A percentile compares a stretch with the other conserved stretches of the same genome.
Evolutionary conservation across 164 flowering plant species (phyloP).

Genomic region (Dillenia turbinata): DNA sequence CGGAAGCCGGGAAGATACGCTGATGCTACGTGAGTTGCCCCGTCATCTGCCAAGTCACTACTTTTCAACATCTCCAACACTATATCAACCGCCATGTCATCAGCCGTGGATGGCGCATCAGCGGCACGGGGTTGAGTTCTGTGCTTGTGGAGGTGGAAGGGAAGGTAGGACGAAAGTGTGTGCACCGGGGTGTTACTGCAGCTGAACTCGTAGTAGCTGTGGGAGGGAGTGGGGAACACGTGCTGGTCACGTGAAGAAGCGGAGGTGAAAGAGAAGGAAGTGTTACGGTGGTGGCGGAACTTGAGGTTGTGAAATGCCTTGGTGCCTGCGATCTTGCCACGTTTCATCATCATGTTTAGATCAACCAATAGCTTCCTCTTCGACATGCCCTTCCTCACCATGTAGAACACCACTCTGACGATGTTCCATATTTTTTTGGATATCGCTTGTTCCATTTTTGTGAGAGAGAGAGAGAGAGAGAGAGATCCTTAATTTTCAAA

Average conservation of each 20-base stretch:
- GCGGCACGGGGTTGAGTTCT: constrained; percentile 16
- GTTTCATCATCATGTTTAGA: constrained; percentile 36
- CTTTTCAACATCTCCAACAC: constrained; percentile 48
- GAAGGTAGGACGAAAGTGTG: background rate
- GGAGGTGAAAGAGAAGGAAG: constrained; percentile 13
- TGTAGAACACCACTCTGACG: constrained; percentile 28
- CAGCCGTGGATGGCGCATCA: background rate
- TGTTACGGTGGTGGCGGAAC: constrained; percentile 43
- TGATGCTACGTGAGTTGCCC: constrained; percentile 8
- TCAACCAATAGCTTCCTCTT: constrained; percentile 36
- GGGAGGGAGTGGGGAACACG: constrained; percentile 33
- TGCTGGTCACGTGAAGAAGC: constrained; percentile 34
- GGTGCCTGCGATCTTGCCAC: constrained; percentile 55
- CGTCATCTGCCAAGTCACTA: constrained; percentile 16
- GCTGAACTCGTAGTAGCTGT: constrained; percentile 79
- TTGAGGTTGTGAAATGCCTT: constrained; percentile 52
- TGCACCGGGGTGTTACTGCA: constrained; percentile 72
- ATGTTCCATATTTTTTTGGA: constrained; percentile 36
- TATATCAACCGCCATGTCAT: constrained; percentile 33
- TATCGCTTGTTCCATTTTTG: constrained; percentile 12
- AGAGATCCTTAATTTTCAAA: no score
- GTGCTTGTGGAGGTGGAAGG: constrained; percentile 29
- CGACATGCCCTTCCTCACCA: constrained; percentile 37
- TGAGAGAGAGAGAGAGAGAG: no score
- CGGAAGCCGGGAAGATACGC: constrained; percentile 47